Percentiles rank a stretch among this genome's conserved stretches.
Evolutionary conservation across 805 yeast genomes (phyloP).

Genomic region (Ogataea naganishii): DNA sequence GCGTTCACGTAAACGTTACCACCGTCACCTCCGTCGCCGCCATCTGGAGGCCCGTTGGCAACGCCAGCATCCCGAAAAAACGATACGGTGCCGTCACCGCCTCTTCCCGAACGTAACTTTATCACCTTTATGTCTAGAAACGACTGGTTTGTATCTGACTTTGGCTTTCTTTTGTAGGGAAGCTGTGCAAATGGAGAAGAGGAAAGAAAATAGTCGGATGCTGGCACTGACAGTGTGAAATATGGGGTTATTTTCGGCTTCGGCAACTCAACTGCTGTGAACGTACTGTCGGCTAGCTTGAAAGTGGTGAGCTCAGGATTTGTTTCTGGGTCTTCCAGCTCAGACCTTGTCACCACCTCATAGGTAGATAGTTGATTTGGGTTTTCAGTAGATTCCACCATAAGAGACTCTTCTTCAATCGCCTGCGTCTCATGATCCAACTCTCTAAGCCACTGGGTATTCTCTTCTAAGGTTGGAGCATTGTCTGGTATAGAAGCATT

Average conservation of each 20-base stretch:
- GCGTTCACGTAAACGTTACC: slow-evolving; percentile 84
- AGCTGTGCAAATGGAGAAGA: slow-evolving; percentile 31
- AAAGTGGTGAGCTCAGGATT: slow-evolving; percentile 8
- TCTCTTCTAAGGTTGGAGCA: slow-evolving; percentile 25
- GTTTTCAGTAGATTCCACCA: slow-evolving; percentile 2
- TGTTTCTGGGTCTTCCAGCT: slow-evolving; percentile 11
- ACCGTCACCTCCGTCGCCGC: slow-evolving; percentile 98
- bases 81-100: slow-evolving; percentile 84
- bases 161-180: slow-evolving; percentile 30
- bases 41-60: slow-evolving; percentile 91
- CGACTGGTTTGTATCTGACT: slow-evolving; percentile 29
- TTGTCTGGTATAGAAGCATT: no score
- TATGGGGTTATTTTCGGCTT: slow-evolving; percentile 8
- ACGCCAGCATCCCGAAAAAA: slow-evolving; percentile 82
- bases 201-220: slow-evolving; percentile 21
- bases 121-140: slow-evolving; percentile 65
- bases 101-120: slow-evolving; percentile 65
- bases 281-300: slow-evolving; percentile 6
- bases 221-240: slow-evolving; percentile 20
- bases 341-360: slow-evolving; percentile 9
- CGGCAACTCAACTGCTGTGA: slow-evolving; percentile 10
- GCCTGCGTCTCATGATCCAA: slow-evolving; percentile 5
- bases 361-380: slow-evolving; percentile 14
- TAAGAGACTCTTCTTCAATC: not conserved
- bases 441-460: slow-evolving; percentile 21